phyloP scores from a whole-genome alignment of 1,284 basidiomycete species.

The Malassezia sp. region DNA sequence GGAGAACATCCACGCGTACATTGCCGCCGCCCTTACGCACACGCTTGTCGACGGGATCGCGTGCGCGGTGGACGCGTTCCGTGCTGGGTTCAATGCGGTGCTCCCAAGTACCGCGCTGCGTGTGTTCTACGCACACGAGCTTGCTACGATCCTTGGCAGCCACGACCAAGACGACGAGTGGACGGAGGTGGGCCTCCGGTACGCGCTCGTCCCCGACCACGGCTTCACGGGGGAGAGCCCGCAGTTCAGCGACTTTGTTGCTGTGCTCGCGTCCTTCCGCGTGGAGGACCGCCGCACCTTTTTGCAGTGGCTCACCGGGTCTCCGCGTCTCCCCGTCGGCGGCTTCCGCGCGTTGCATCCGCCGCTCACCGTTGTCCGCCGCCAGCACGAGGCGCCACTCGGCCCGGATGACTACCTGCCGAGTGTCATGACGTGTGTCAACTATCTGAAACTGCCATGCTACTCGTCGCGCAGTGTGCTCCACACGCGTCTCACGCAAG shows the following conservation, averaged over 20 bases:
- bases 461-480: slow-evolving; percentile 38
- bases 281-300: slow-evolving; percentile 66
- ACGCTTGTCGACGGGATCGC: slow-evolving; percentile 28
- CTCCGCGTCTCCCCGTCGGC: slow-evolving; percentile 60
- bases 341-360: slow-evolving; percentile 92
- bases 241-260: slow-evolving; percentile 73
- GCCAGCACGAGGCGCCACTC: slow-evolving; percentile 68
- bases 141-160: slow-evolving; percentile 86
- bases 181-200: slow-evolving; percentile 60
- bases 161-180: slow-evolving; percentile 65
- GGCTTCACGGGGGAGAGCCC: slow-evolving; percentile 90
- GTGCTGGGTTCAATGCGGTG: slow-evolving; percentile 55
- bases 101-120: slow-evolving; percentile 81
- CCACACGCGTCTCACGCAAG: slow-evolving; percentile 30
- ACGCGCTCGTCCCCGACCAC: slow-evolving; percentile 90
- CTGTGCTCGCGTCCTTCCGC: slow-evolving; percentile 74
- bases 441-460: slow-evolving; percentile 49
- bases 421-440: slow-evolving; percentile 97
- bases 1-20: slow-evolving; percentile 76
- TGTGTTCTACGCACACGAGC: slow-evolving; percentile 84
- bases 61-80: slow-evolving; percentile 40
- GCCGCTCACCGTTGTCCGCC: slow-evolving; percentile 87
- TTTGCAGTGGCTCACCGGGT: slow-evolving; percentile 93
- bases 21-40: slow-evolving; percentile 9
- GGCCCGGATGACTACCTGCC: slow-evolving; percentile 89